phyloP scores from a whole-genome alignment of 1,284 basidiomycete species.

The Apiotrichum domesticum region DNA sequence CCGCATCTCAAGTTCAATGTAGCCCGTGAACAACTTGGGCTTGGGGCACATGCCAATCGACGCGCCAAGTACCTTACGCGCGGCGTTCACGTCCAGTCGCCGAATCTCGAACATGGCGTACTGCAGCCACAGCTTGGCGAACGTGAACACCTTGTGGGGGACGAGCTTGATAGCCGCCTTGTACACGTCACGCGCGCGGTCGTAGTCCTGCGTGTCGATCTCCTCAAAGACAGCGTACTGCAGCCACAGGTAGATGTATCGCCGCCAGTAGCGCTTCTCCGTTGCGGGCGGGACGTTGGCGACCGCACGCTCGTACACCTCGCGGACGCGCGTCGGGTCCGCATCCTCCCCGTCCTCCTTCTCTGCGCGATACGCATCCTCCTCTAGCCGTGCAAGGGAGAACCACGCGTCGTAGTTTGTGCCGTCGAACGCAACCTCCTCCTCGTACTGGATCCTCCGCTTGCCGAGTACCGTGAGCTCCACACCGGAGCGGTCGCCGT shows the following conservation, averaged over 20 bases:
- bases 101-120: constrained; percentile 91
- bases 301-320: constrained; percentile 95
- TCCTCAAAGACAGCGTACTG: constrained; percentile 97
- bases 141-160: constrained; percentile 94
- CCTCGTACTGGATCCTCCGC: constrained; percentile 94
- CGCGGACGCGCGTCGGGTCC: constrained; percentile 61
- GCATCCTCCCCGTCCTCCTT: constrained; percentile 66
- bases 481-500: constrained; percentile 78
- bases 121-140: constrained; percentile 88
- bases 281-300: constrained; percentile 80
- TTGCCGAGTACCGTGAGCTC: constrained; percentile 94
- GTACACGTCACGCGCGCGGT: constrained; percentile 82
- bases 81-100: constrained; percentile 70
- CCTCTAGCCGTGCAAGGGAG: constrained; percentile 89
- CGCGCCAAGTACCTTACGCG: constrained; percentile 82
- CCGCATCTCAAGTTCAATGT: constrained; percentile 78
- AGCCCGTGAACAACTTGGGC: constrained; percentile 85
- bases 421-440: constrained; percentile 79
- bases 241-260: constrained; percentile 87
- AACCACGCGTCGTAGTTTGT: constrained; percentile 98
- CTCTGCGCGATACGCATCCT: constrained; percentile 71
- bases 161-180: constrained; percentile 82
- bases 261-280: constrained; percentile 66
- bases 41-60: constrained; percentile 96
- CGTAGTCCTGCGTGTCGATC: constrained; percentile 84